A percentile compares a stretch with the other conserved stretches of the same genome.
phyloP scores from a whole-genome alignment of 2,329 filamentous ascomycete genomes.

The Talaromyces atroroseus region DNA sequence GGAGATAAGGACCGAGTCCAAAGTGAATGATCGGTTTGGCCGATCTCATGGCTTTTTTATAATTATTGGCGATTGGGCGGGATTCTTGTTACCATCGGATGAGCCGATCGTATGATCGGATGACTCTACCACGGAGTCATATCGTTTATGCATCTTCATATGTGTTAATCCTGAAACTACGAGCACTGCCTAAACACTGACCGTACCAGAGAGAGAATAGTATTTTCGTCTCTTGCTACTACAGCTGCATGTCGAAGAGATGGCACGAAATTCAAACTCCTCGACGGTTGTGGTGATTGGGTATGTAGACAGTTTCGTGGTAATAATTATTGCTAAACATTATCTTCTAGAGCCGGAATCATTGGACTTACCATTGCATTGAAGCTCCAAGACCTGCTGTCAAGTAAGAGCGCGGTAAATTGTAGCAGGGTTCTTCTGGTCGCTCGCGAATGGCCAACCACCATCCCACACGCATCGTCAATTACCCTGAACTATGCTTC shows the following conservation, averaged over 20 bases:
- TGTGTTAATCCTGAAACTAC: not conserved
- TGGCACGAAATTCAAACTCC: not conserved
- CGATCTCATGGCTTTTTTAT: not conserved
- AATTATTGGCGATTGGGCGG: too few species aligned
- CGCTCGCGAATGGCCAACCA: constrained; percentile 18
- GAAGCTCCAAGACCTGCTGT: constrained; percentile 26
- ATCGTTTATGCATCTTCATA: too few species aligned
- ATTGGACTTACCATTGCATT: constrained; percentile 36
- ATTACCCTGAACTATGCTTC: constrained; percentile 44
- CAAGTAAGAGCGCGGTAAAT: not conserved
- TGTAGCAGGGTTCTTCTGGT: constrained; percentile 33
- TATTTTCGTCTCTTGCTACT: too few species aligned
- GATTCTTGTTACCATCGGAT: not conserved
- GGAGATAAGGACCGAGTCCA: not conserved
- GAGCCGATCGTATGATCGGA: not conserved
- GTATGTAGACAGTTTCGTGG: constrained; percentile 20
- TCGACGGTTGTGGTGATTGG: constrained; percentile 34
- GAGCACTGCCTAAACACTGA: not conserved
- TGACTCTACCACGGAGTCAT: not conserved
- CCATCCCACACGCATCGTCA: constrained; percentile 8
- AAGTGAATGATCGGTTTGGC: not conserved
- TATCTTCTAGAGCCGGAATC: constrained; percentile 31
- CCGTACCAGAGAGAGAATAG: too few species aligned
- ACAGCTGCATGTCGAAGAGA: not conserved
- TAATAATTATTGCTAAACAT: not conserved